Conservation (phyloP, 2,329 filamentous ascomycete species). For the Bipolaris victoriae region DNA sequence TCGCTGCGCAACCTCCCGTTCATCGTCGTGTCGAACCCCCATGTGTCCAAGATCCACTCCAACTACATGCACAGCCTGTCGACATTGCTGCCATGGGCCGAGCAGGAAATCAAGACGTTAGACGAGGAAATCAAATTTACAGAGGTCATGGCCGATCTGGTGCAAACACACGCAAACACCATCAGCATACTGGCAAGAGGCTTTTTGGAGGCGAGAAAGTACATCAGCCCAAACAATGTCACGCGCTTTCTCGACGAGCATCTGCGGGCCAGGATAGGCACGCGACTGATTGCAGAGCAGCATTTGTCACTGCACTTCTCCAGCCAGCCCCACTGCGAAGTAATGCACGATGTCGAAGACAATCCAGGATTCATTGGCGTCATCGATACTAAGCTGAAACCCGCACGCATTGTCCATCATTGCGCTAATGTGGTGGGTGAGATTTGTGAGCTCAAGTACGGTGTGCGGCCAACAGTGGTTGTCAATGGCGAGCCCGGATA, state of each 20-base stretch:
- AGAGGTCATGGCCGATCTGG: slow-evolving; percentile 91
- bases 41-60: slow-evolving; percentile 91
- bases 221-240: slow-evolving; percentile 82
- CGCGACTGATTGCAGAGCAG: slow-evolving; percentile 91
- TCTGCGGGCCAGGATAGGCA: slow-evolving; percentile 90
- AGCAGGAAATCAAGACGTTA: slow-evolving; percentile 73
- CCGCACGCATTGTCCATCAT: slow-evolving; percentile 78
- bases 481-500: slow-evolving; percentile 87
- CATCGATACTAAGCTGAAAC: slow-evolving; percentile 87
- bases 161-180: slow-evolving; percentile 91
- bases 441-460: slow-evolving; percentile 96
- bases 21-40: slow-evolving; percentile 97
- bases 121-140: slow-evolving; percentile 92
- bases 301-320: slow-evolving; percentile 88
- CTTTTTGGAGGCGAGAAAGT: slow-evolving; percentile 90
- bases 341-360: slow-evolving; percentile 52
- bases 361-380: slow-evolving; percentile 80
- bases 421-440: slow-evolving; percentile 93
- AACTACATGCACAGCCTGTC: slow-evolving; percentile 95
- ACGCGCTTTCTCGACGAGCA: slow-evolving; percentile 93
- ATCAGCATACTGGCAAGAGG: slow-evolving; percentile 91
- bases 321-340: slow-evolving; percentile 72
- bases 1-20: slow-evolving; percentile 92
- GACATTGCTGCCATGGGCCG: slow-evolving; percentile 83
- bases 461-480: slow-evolving; percentile 77